Percentiles rank a stretch among this genome's conserved stretches.
These are phyloP conservation scores for Dryas octopetala DNA, from an alignment of 306 rosid genomes.

Conservation along the genomic window DNA sequence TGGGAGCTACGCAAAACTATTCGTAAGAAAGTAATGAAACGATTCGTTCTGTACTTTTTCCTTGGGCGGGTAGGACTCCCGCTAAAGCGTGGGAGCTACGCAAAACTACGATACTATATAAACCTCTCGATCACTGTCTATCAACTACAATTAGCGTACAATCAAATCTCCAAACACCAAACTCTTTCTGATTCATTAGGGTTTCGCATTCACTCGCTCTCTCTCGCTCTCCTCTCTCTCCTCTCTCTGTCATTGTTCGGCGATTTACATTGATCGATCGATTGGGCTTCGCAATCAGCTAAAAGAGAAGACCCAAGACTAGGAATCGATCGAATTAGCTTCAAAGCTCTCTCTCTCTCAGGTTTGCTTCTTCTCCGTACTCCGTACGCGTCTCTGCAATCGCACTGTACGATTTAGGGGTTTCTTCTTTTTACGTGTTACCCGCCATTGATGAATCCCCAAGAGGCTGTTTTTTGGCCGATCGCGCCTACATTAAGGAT, in stretches of 20 bases:
- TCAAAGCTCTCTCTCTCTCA: background rate
- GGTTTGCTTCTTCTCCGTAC: constrained; percentile 14
- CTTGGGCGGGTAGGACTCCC: no score
- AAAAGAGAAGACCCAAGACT: background rate
- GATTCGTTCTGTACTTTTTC: no score
- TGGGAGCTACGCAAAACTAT: no score
- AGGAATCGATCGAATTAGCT: background rate
- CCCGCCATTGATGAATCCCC: background rate
- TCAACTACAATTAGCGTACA: background rate
- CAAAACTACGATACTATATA: background rate
- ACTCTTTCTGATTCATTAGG: no score
- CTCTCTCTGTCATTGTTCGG: background rate
- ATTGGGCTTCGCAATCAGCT: background rate
- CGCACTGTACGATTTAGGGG: background rate
- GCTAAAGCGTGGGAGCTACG: no score
- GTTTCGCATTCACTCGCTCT: no score
- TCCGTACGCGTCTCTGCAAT: constrained; percentile 16
- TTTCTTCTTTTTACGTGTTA: background rate
- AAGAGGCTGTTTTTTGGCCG: background rate
- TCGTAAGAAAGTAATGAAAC: no score
- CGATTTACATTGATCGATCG: background rate
- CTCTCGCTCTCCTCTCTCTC: background rate
- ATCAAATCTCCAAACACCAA: no score
- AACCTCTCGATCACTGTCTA: background rate
- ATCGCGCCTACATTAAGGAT: background rate